These are phyloP conservation scores for Phytophthora constricta DNA, from an alignment of 352 stramenopile genomes.

Conservation along the genomic window DNA sequence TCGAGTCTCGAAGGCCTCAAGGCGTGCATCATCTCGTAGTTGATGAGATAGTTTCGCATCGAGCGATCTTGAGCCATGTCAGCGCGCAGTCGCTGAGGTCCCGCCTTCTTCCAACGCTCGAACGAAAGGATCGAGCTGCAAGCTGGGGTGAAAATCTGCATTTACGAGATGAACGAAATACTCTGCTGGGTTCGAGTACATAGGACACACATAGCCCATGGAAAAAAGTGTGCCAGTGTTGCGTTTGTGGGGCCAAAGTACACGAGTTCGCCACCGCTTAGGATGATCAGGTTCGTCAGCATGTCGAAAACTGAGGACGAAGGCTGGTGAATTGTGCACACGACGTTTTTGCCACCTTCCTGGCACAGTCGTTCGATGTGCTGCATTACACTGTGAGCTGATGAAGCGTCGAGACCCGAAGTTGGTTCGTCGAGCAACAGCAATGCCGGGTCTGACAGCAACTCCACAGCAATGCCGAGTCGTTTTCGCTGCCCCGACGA, in stretches of 20 bases:
- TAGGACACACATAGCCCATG: constrained; percentile 59
- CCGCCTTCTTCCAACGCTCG: constrained; percentile 37
- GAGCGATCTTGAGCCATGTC: constrained; percentile 44
- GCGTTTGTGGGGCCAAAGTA: constrained; percentile 88
- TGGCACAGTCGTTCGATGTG: constrained; percentile 55
- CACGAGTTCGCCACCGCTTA: constrained; percentile 79
- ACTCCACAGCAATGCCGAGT: constrained; percentile 93
- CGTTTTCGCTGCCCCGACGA: constrained; percentile 91
- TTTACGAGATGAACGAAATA: constrained; percentile 75
- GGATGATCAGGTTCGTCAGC: constrained; percentile 70
- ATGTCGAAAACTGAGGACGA: constrained; percentile 73
- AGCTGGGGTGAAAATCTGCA: constrained; percentile 49
- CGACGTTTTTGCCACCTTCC: constrained; percentile 67
- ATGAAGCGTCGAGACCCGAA: constrained; percentile 89
- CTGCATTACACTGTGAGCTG: constrained; percentile 91
- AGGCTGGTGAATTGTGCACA: constrained; percentile 90
- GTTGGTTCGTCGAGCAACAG: constrained; percentile 96
- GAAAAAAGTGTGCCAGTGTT: constrained; percentile 55
- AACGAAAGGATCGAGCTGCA: constrained; percentile 43
- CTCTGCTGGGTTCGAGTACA: constrained; percentile 74
- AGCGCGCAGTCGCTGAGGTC: constrained; percentile 35
- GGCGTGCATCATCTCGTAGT: constrained; percentile 46
- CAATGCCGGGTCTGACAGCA: constrained; percentile 94
- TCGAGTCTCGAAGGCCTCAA: constrained; percentile 46
- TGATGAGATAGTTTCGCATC: constrained; percentile 24